A percentile compares a stretch with the other conserved stretches of the same genome.
Conservation (phyloP, 768 basidiomycete genomes). For the Lepiota brunneoincarnata region DNA sequence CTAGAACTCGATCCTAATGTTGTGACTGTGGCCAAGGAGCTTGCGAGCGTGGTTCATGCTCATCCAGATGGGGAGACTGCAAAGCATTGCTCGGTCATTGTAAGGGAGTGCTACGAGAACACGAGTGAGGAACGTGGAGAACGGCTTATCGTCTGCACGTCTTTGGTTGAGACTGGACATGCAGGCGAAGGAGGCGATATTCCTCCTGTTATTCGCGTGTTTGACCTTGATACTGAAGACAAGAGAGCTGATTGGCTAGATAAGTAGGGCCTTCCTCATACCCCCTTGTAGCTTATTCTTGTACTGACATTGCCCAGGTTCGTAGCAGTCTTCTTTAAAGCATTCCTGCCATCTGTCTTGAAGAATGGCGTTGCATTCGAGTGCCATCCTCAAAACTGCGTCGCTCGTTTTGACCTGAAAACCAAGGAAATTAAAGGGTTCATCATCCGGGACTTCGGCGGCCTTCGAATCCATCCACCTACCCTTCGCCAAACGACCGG, state of each 20-base stretch:
- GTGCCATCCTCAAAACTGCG: conserved; percentile 58
- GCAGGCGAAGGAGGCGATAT: conserved; percentile 40
- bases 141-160: conserved; percentile 53
- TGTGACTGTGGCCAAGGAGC: conserved; percentile 53
- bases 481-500: conserved; percentile 50
- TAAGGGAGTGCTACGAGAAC: conserved; percentile 52
- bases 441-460: conserved; percentile 58
- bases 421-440: conserved; percentile 52
- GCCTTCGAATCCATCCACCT: conserved; percentile 49
- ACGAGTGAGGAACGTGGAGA: conserved; percentile 45
- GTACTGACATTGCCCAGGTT: conserved; percentile 31
- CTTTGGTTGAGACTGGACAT: conserved; percentile 55
- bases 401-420: conserved; percentile 48
- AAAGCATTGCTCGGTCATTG: conserved; percentile 51
- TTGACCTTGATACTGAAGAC: conserved; percentile 48
- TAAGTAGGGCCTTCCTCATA: conserved; percentile 29
- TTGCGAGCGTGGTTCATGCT: conserved; percentile 49
- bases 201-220: conserved; percentile 48
- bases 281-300: neutral
- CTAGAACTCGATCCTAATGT: conserved; percentile 46
- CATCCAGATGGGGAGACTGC: conserved; percentile 48
- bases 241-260: conserved; percentile 49
- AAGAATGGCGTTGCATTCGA: conserved; percentile 58
- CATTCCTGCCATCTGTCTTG: conserved; percentile 53
- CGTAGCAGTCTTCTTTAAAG: conserved; percentile 46